phyloP scores from a whole-genome alignment of 352 stramenopile genomes.

The Globisporangium cederbergense region DNA sequence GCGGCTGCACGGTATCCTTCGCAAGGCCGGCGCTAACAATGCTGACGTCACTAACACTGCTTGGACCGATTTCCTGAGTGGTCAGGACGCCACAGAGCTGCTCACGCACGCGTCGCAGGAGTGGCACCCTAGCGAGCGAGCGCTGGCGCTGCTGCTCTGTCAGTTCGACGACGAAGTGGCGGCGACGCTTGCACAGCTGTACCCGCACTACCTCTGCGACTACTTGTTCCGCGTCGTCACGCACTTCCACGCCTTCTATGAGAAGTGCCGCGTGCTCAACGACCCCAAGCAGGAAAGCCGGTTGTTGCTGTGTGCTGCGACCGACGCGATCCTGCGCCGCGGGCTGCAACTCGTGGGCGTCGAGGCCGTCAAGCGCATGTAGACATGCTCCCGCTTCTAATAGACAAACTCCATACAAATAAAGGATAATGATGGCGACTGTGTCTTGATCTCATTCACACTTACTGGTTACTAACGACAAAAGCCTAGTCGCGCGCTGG shows the following conservation, averaged over 20 bases:
- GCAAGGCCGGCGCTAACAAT: constrained; percentile 38
- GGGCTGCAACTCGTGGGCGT: constrained; percentile 70
- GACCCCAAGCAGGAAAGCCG: constrained; percentile 62
- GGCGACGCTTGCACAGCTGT: constrained; percentile 48
- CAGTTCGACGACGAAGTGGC: constrained; percentile 82
- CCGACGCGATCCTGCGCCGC: constrained; percentile 58
- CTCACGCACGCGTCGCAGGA: constrained; percentile 37
- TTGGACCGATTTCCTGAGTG: constrained; percentile 29
- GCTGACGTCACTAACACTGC: constrained; percentile 16
- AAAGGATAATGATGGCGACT: neutral
- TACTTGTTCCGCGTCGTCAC: constrained; percentile 78
- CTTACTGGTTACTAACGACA: neutral
- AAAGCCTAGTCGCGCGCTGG: constrained; percentile 30
- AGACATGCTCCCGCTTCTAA: neutral
- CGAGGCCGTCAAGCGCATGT: constrained; percentile 74
- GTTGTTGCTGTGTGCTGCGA: constrained; percentile 72
- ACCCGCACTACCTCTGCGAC: constrained; percentile 76
- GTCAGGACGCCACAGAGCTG: constrained; percentile 29
- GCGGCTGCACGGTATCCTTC: constrained; percentile 68
- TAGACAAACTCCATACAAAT: neutral
- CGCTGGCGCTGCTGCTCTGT: constrained; percentile 62
- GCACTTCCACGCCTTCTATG: constrained; percentile 82
- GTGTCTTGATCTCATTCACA: constrained; percentile 1
- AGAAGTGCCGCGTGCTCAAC: constrained; percentile 71
- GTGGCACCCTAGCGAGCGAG: constrained; percentile 69